These are phyloP conservation scores for Fraxinus floribunda DNA, from an alignment of 305 asterid genomes.

Conservation along the genomic window DNA sequence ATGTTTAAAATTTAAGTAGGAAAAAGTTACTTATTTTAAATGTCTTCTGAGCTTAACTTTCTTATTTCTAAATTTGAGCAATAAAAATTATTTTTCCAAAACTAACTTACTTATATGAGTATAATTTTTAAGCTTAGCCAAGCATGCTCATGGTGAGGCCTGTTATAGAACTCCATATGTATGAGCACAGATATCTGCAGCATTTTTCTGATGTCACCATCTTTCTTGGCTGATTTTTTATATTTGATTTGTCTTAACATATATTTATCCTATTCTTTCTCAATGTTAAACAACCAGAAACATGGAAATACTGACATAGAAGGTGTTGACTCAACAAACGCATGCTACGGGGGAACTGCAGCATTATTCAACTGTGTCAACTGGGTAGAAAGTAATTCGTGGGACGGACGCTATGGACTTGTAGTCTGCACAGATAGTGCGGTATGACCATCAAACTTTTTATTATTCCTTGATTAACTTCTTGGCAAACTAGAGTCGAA, in stretches of 20 bases:
- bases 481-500: not conserved
- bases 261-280: conserved; percentile 21
- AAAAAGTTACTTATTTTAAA: not conserved
- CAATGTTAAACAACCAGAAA: conserved; percentile 50
- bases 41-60: not conserved
- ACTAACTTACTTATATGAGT: not conserved
- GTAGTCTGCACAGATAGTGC: conserved; percentile 99
- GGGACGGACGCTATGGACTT: conserved; percentile 99
- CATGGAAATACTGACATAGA: conserved; percentile 92
- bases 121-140: not conserved
- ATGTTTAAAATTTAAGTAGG: not conserved
- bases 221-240: not conserved
- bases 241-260: not conserved
- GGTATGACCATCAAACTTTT: conserved; percentile 45
- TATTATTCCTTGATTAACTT: not conserved
- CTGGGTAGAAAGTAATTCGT: conserved; percentile 95
- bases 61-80: not conserved
- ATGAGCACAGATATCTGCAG: not conserved
- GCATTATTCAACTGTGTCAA: conserved; percentile 92
- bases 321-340: conserved; percentile 98
- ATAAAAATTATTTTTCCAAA: not conserved
- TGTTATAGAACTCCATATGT: not conserved
- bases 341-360: conserved; percentile 99
- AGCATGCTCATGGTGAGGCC: not conserved
- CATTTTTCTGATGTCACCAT: not conserved